Base-by-base conservation (phyloP, 2,329 filamentous ascomycete genomes). In the Pseudogymnoascus sp. region DNA sequence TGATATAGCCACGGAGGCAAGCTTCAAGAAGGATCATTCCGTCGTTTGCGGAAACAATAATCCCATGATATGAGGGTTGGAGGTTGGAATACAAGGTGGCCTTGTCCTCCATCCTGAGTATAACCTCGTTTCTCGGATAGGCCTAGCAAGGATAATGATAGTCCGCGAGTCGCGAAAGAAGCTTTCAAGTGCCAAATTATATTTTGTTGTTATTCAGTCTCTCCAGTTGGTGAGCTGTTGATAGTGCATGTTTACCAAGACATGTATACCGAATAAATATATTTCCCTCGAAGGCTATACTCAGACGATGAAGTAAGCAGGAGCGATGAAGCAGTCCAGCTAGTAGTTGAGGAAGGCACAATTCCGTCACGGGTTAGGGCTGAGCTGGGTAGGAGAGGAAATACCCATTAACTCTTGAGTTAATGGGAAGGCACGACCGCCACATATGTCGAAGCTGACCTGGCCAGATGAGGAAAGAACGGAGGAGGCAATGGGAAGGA, bases 21-120 rank as follows among this genome's bases (percentile, higher is more conserved):
- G 86, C 89, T 74, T 96, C 90, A 71, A 96, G 90, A 16, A 96
- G 80, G 8, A 91, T 80, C 68, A 96, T 78, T 29, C 90, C 91
- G 76, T 96, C 91, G 60, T 85, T 80, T 0, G 88, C 90, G 8
- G 82, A 85, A n/a, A 79, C 77, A 60, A 91, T 81, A 71, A 86
- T 85, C 8, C 88, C 88, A n/a, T 77, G 76, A 74, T 83, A 90
- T 23, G 87, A 90, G 31, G 87, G 86, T 67, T 80, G 77, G 69
- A 90, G 76, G 11, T 1, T 11, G 12, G 12, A 6, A 21, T 21
- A 12, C 11, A 7, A 23, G 11, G 18, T 21, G 21, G 42, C 18
- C 12, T 12, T 21, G 5, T 26, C 18, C 11, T 23, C 18, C 42
- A 47, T 47, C 11, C 6, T 23, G 12, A 42, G 21, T 47, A 26